These are phyloP conservation scores for Emergomyces africanus DNA, from an alignment of 2,329 filamentous ascomycete genomes.

Conservation along the genomic window DNA sequence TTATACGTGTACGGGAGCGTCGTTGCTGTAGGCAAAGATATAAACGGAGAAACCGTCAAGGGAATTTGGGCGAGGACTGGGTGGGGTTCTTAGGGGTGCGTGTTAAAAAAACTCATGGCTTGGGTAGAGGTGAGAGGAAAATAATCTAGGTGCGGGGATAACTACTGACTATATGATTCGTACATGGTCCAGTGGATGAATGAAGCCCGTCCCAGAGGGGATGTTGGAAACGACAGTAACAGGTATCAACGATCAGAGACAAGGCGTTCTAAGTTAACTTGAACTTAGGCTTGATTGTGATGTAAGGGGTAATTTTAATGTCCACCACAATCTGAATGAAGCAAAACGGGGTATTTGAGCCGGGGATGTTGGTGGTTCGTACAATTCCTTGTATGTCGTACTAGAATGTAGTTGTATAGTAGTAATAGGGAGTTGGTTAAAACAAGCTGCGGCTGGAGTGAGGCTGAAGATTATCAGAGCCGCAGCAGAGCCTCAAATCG, in stretches of 20 bases:
- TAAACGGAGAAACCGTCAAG: slow-evolving; percentile 85
- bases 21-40: slow-evolving; percentile 76
- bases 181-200: slow-evolving; percentile 23
- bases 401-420: too few species aligned
- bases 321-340: not conserved
- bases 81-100: slow-evolving; percentile 50
- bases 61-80: slow-evolving; percentile 85
- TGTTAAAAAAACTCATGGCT: not conserved
- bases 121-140: slow-evolving; percentile 1
- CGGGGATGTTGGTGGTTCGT: not conserved
- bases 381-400: too few species aligned
- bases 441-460: not conserved
- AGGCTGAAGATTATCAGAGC: not conserved
- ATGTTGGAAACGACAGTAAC: not conserved
- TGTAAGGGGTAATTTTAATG: not conserved
- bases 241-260: not conserved
- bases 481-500: too few species aligned
- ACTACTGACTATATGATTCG: slow-evolving; percentile 31
- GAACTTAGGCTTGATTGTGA: too few species aligned
- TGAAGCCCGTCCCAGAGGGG: not conserved
- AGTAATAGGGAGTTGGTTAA: too few species aligned
- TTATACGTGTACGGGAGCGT: slow-evolving; percentile 96
- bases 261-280: too few species aligned
- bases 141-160: not conserved
- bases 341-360: not conserved